These are phyloP conservation scores for Petunia hybrid DNA, from an alignment of 305 asterid genomes.

Conservation along the genomic window DNA sequence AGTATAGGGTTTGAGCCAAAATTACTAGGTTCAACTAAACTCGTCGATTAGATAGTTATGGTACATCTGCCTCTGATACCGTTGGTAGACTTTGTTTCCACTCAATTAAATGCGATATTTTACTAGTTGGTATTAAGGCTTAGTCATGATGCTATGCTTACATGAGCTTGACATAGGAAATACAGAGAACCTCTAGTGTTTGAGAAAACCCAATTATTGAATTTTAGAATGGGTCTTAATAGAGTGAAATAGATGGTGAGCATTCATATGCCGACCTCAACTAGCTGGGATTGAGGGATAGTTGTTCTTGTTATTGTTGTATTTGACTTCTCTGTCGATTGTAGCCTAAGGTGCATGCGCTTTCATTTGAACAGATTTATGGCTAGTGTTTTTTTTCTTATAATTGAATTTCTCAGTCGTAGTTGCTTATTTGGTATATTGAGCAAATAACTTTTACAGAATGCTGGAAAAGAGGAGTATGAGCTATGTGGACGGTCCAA, in stretches of 20 bases:
- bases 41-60: too few species aligned
- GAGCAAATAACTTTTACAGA: slow-evolving; percentile 44
- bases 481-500: slow-evolving; percentile 86
- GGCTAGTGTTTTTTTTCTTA: not conserved
- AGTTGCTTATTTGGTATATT: slow-evolving; percentile 12
- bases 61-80: too few species aligned
- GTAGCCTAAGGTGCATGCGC: slow-evolving; percentile 16
- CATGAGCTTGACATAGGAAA: not conserved
- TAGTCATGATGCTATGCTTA: not conserved
- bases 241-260: slow-evolving; percentile 19
- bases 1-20: too few species aligned
- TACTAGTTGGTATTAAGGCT: not conserved
- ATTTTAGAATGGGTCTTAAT: not conserved
- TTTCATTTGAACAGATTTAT: slow-evolving; percentile 1
- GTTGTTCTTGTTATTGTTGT: not conserved
- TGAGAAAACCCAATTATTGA: slow-evolving; percentile 14
- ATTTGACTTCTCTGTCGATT: slow-evolving; percentile 15
- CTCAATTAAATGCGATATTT: not conserved
- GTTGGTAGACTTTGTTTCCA: too few species aligned
- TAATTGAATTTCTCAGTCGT: not conserved
- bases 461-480: slow-evolving; percentile 94
- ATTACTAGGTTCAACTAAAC: too few species aligned
- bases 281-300: slow-evolving; percentile 26
- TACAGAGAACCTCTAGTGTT: not conserved
- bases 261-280: slow-evolving; percentile 15